phyloP scores from a whole-genome alignment of 2,329 filamentous ascomycete genomes.

The Xenoacremonium recifei region DNA sequence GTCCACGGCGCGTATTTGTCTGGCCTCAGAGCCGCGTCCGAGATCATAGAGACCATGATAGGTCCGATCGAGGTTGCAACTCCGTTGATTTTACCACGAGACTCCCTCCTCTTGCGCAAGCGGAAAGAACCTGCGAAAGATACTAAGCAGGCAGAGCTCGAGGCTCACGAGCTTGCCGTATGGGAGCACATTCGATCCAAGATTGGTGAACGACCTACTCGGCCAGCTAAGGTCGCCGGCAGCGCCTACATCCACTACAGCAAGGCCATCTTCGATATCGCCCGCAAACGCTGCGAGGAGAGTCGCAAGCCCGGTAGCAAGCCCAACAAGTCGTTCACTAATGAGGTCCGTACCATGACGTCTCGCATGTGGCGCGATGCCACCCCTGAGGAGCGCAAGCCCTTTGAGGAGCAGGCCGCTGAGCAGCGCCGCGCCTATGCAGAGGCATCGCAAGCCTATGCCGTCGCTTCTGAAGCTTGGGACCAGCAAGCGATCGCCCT shows the following conservation, averaged over 20 bases:
- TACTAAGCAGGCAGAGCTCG: constrained; percentile 50
- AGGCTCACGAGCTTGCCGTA: constrained; percentile 56
- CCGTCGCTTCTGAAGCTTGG: constrained; percentile 66
- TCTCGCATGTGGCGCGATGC: constrained; percentile 90
- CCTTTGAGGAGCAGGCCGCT: constrained; percentile 74
- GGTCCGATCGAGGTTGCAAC: constrained; percentile 76
- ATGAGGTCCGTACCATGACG: constrained; percentile 81
- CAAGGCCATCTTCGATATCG: constrained; percentile 69
- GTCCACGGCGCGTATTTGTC: constrained; percentile 96
- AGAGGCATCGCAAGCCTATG: constrained; percentile 57
- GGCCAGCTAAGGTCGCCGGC: constrained; percentile 69
- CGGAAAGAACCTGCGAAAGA: constrained; percentile 52
- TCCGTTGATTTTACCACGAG: constrained; percentile 70
- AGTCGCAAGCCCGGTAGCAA: constrained; percentile 57
- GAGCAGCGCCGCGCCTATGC: constrained; percentile 67
- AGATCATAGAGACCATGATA: constrained; percentile 76
- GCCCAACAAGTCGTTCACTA: constrained; percentile 62
- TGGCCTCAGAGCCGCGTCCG: constrained; percentile 82
- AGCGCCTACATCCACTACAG: constrained; percentile 92
- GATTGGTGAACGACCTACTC: constrained; percentile 73
- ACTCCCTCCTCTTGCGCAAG: constrained; percentile 50
- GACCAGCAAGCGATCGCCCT: constrained; percentile 62
- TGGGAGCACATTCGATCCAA: constrained; percentile 50
- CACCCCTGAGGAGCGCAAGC: constrained; percentile 65
- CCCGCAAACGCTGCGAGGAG: constrained; percentile 60